A percentile compares a stretch with the other conserved stretches of the same genome.
Evolutionary conservation across 1,139 yeast species (phyloP).

Genomic region (Diutina mesorugosa): DNA sequence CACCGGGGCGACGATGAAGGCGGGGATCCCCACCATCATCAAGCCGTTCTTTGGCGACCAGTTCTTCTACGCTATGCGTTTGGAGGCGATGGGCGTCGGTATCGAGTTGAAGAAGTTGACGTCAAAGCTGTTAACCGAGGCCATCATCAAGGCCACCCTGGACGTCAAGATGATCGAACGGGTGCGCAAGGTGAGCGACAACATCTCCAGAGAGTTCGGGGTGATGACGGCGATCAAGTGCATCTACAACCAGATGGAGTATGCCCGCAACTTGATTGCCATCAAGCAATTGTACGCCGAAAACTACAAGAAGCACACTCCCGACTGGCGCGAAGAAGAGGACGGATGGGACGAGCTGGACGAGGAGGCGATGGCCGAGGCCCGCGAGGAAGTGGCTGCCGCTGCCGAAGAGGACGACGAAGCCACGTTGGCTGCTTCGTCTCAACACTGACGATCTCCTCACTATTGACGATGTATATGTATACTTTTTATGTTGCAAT

Average conservation of each 20-base stretch:
- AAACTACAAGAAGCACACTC: conserved; percentile 2
- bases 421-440: background rate
- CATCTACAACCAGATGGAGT: conserved; percentile 69
- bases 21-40: conserved; percentile 80
- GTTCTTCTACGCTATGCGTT: conserved; percentile 75
- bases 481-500: too few relatives aligned
- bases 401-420: background rate
- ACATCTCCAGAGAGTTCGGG: conserved; percentile 63
- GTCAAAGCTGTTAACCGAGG: conserved; percentile 46
- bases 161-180: conserved; percentile 53
- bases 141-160: conserved; percentile 54
- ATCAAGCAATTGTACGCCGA: background rate
- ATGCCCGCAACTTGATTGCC: conserved; percentile 26
- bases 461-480: background rate
- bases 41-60: conserved; percentile 97
- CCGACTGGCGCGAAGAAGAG: conserved; percentile 2
- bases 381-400: background rate
- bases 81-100: conserved; percentile 90
- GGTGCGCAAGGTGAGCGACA: conserved; percentile 49
- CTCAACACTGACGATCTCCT: background rate
- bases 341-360: background rate
- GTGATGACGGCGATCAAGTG: conserved; percentile 63
- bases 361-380: background rate
- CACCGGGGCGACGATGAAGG: conserved; percentile 80
- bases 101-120: conserved; percentile 57